Evolutionary conservation across 352 stramenopile genomes (phyloP).

Genomic region (Phytopythium chamaehyphon): DNA sequence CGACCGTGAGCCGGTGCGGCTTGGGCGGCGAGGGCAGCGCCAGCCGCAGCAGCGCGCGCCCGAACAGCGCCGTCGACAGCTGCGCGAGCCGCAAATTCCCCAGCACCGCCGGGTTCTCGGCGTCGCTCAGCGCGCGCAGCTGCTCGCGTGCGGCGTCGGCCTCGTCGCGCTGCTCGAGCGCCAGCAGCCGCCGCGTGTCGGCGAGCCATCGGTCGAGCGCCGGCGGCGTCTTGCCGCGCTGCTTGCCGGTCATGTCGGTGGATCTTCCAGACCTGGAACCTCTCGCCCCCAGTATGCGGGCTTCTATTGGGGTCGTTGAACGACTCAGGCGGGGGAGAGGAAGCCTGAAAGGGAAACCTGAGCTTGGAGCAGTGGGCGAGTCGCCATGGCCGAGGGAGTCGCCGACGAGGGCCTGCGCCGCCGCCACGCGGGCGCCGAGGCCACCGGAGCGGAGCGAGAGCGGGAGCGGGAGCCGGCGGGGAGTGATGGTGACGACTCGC

Average conservation of each 20-base stretch:
- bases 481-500: slow-evolving; percentile 1
- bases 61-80: slow-evolving; percentile 63
- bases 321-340: not conserved
- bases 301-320: not conserved
- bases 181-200: slow-evolving; percentile 39
- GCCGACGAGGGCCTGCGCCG: slow-evolving; percentile 24
- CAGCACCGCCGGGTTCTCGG: slow-evolving; percentile 70
- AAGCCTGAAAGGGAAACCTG: not conserved
- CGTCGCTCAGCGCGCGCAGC: slow-evolving; percentile 44
- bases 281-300: not conserved
- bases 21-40: slow-evolving; percentile 48
- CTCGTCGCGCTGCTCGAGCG: slow-evolving; percentile 63
- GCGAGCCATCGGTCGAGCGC: slow-evolving; percentile 54
- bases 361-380: slow-evolving; percentile 6
- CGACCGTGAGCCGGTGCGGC: slow-evolving; percentile 77
- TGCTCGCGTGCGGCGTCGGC: slow-evolving; percentile 47
- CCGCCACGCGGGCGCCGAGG: slow-evolving; percentile 24
- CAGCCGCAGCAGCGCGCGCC: slow-evolving; percentile 54
- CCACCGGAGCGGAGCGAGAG: not conserved
- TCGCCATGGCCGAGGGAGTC: slow-evolving; percentile 9
- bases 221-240: slow-evolving; percentile 2
- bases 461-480: slow-evolving; percentile 1
- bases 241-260: not conserved
- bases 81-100: slow-evolving; percentile 32
- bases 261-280: too few species aligned